Base-by-base conservation (phyloP, 2,329 filamentous ascomycete species). In the Cladosporium cucumerinum region DNA sequence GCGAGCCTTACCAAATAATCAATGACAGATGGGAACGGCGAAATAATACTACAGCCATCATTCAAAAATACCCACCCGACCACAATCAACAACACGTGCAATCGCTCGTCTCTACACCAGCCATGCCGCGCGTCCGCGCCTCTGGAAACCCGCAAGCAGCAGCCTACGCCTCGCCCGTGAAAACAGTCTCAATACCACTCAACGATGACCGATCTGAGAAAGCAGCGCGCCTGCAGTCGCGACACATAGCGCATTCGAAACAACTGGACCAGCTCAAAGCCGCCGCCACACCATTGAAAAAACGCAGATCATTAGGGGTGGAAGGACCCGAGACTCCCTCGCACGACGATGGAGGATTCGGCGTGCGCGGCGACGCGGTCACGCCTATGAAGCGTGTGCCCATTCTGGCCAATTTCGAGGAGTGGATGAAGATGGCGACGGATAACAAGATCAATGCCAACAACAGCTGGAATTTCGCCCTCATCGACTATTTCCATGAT, bases 391-490 rank as follows among this genome's bases (percentile, higher is more conserved):
- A 97, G 84, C 90, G 93, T 67, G 92, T 97, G 30, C 95, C 95
- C 1, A 90, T 99, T 72, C 83, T 99, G 63, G 95, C 95, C 74
- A 99, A 99, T 79, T 99, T 98, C 73, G 95, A 99, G 78, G 95
- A 99, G 77, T 98, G 94, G 95, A 98, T 99, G 93, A 99, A 98
- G 84, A 96, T 99, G 93, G 95, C 95, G 2, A 98, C 95, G 18
- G 95, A 99, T 81, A 99, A 99, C 73, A 84, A 84, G 76, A 99
- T 99, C 83, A 99, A 98, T 76, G 94, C 95, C 57, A 88, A 90
- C 66, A 99, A 99, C 78, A 97, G 93, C 32, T 99, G 95, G 95
- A 98, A 98, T 78, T 98, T 99, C 80, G 95, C 95, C n/a, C 86
- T 99, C 21, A 99, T 99, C 75, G 95, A 99, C 78, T 99, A 99